Evolutionary conservation across 2,329 filamentous ascomycete genomes (phyloP).

Genomic region (Aspergillus chevalieri): DNA sequence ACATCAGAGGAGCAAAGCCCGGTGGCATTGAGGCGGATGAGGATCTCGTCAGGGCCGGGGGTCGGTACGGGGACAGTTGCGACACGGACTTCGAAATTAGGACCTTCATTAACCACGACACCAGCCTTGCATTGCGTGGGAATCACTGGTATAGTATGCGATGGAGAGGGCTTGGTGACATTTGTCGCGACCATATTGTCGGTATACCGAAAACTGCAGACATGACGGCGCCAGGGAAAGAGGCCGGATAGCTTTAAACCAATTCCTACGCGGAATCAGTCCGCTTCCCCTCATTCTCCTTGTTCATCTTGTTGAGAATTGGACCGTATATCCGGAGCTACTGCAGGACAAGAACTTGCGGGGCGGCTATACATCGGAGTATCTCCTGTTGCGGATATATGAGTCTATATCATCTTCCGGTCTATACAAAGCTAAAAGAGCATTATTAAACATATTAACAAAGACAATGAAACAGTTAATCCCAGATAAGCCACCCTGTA

Average conservation of each 20-base stretch:
- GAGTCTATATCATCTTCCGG: not conserved
- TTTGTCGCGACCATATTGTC: not conserved
- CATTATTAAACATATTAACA: not conserved
- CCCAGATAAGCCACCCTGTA: conserved; percentile 33
- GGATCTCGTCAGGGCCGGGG: conserved; percentile 49
- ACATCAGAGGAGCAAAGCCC: conserved; percentile 55
- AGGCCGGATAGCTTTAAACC: not conserved
- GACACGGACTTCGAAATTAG: conserved; percentile 44
- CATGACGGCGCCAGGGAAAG: not conserved
- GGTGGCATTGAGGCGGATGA: conserved; percentile 53
- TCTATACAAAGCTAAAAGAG: not conserved
- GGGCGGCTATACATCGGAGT: not conserved
- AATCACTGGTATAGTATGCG: conserved; percentile 18
- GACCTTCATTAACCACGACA: conserved; percentile 47
- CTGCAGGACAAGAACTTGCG: not conserved
- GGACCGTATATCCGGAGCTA: not conserved
- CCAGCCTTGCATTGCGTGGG: conserved; percentile 48
- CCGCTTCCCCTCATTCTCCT: not conserved
- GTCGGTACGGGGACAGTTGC: conserved; percentile 45
- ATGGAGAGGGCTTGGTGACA: not conserved
- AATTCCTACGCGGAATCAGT: not conserved
- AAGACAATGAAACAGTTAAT: conserved; percentile 10
- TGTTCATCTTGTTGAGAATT: not conserved
- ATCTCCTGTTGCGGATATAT: no score
- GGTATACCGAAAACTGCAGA: not conserved